Percentiles rank a stretch among this genome's conserved stretches.
Conservation (phyloP, 768 basidiomycete species). For the Trametes cubensis region DNA sequence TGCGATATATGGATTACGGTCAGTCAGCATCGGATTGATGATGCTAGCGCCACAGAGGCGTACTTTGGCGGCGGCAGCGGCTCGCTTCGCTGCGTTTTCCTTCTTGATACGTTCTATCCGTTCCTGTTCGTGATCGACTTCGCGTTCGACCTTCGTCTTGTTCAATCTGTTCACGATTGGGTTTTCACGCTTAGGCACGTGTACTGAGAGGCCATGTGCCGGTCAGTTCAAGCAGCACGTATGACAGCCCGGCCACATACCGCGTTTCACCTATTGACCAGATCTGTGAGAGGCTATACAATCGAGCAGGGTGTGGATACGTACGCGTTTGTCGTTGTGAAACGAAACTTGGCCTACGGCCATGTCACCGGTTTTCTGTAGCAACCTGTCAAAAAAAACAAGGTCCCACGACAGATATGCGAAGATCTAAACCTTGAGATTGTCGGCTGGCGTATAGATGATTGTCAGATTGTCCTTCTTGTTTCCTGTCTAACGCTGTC, state of each 20-base stretch:
- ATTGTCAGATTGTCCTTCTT: conserved; percentile 93
- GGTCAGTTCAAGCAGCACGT: not conserved
- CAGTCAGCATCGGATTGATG: not conserved
- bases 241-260: conserved; percentile 39
- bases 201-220: conserved; percentile 48
- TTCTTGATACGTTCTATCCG: conserved; percentile 77
- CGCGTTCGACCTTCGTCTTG: conserved; percentile 85
- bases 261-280: conserved; percentile 71
- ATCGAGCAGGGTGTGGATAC: not conserved
- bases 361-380: conserved; percentile 96
- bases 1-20: conserved; percentile 33
- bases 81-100: conserved; percentile 67
- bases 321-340: conserved; percentile 84
- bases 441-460: conserved; percentile 92
- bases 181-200: conserved; percentile 84
- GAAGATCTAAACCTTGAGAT: conserved; percentile 69
- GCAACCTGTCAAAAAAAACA: not conserved
- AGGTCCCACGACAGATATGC: not conserved
- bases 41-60: not conserved
- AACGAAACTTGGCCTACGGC: conserved; percentile 96
- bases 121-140: conserved; percentile 92
- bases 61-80: conserved; percentile 70
- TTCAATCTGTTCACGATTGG: conserved; percentile 88
- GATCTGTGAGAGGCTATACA: not conserved
- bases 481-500: conserved; percentile 64